These are phyloP conservation scores for Lachancea waltii DNA, from an alignment of 805 yeast species.

Conservation along the genomic window DNA sequence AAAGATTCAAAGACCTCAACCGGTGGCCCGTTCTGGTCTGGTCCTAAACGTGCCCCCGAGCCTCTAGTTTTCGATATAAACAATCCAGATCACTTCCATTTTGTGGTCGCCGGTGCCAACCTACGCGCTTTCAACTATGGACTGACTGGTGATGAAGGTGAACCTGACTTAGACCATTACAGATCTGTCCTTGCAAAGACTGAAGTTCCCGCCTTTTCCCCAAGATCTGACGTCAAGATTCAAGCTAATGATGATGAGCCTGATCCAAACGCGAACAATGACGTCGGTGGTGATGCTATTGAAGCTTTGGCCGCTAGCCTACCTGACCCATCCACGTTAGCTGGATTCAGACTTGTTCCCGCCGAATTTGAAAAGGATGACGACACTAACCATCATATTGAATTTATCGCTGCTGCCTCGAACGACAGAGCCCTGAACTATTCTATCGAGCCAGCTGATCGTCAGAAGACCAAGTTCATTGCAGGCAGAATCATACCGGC, in stretches of 20 bases:
- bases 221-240: conserved; percentile 69
- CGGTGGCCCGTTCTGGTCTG: conserved; percentile 96
- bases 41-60: conserved; percentile 92
- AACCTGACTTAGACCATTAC: conserved; percentile 44
- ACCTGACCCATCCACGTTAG: conserved; percentile 83
- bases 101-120: conserved; percentile 84
- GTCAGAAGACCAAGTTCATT: conserved; percentile 86
- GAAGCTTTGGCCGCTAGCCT: conserved; percentile 64
- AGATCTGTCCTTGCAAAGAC: conserved; percentile 45
- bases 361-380: conserved; percentile 98
- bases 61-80: conserved; percentile 74
- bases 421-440: conserved; percentile 93
- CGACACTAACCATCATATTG: conserved; percentile 93
- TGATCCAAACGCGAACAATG: conserved; percentile 60
- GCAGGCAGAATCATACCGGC: conserved; percentile 99
- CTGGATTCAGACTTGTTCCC: conserved; percentile 81
- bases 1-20: conserved; percentile 82
- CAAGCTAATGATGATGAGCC: conserved; percentile 85
- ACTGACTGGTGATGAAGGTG: conserved; percentile 63
- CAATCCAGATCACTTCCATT: conserved; percentile 72
- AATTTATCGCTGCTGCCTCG: conserved; percentile 92
- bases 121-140: conserved; percentile 89
- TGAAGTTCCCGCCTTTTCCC: conserved; percentile 59
- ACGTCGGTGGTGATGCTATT: conserved; percentile 56
- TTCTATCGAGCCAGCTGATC: conserved; percentile 81